Conservation (phyloP, 2,329 filamentous ascomycete species). For the Byssothecium circinans region DNA sequence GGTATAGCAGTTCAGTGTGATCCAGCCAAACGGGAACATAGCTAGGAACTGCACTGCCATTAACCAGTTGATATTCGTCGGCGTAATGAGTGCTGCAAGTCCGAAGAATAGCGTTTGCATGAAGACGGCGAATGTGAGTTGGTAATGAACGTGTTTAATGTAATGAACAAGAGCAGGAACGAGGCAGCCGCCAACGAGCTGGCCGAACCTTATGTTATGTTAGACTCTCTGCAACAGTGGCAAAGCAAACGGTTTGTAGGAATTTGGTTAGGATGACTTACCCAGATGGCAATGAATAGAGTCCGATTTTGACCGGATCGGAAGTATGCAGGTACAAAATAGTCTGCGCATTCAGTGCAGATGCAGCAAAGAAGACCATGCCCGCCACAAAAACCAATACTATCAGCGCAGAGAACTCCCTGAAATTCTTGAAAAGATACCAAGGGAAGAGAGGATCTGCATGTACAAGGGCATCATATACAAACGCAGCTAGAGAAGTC, state of each 20-base stretch:
- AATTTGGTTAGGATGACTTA: too few relatives aligned
- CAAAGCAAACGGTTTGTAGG: too few relatives aligned
- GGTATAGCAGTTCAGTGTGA: constrained; percentile 22
- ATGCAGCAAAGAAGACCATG: constrained; percentile 33
- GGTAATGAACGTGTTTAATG: constrained; percentile 22
- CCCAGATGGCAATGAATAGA: constrained; percentile 23
- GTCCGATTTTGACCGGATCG: constrained; percentile 21
- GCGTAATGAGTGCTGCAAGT: constrained; percentile 24
- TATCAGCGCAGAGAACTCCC: constrained; percentile 31
- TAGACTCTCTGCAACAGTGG: not conserved
- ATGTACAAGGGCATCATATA: constrained; percentile 20
- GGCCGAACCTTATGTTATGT: constrained; percentile 13
- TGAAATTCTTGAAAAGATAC: constrained; percentile 29
- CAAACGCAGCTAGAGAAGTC: constrained; percentile 17
- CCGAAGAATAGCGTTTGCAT: constrained; percentile 27
- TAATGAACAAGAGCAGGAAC: constrained; percentile 20
- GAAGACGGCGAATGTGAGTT: constrained; percentile 21
- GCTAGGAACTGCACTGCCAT: constrained; percentile 24
- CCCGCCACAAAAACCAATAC: constrained; percentile 31
- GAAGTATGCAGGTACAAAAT: constrained; percentile 21
- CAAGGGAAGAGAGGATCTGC: constrained; percentile 33
- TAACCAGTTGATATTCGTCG: constrained; percentile 20
- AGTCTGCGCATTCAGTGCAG: constrained; percentile 23
- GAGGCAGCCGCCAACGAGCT: constrained; percentile 18
- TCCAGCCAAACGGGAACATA: constrained; percentile 28